Conservation (phyloP, 768 basidiomycete genomes). For the Tubosaeta sp. region DNA sequence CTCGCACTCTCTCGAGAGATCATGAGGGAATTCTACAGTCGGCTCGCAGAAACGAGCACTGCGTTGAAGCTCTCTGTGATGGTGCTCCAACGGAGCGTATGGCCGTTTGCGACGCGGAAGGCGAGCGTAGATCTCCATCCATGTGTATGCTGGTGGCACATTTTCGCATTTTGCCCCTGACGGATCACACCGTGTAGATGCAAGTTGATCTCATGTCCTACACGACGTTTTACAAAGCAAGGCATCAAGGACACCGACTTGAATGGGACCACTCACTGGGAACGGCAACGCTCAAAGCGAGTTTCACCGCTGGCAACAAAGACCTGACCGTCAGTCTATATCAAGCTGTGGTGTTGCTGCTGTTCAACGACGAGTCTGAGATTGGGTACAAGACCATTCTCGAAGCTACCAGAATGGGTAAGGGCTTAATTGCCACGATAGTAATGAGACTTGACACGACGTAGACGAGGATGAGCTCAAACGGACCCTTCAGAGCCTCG, state of each 20-base stretch:
- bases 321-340: constrained; percentile 89
- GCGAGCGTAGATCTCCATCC: constrained; percentile 50
- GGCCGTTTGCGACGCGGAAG: constrained; percentile 70
- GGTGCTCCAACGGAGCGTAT: constrained; percentile 84
- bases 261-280: constrained; percentile 87
- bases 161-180: background rate
- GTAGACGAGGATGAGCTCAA: constrained; percentile 69
- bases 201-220: constrained; percentile 63
- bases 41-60: constrained; percentile 34
- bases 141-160: constrained; percentile 34
- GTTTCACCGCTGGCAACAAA: constrained; percentile 67
- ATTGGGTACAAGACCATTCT: constrained; percentile 65
- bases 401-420: constrained; percentile 68
- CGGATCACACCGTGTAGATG: constrained; percentile 48
- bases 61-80: constrained; percentile 61
- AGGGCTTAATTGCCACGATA: constrained; percentile 20
- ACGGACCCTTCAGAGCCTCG: constrained; percentile 88
- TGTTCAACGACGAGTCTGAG: constrained; percentile 72
- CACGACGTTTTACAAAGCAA: constrained; percentile 66
- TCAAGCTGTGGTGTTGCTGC: constrained; percentile 79
- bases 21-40: constrained; percentile 59
- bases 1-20: constrained; percentile 71
- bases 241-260: constrained; percentile 72
- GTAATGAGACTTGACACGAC: background rate
- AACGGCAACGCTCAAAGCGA: constrained; percentile 68